Evolutionary conservation across 2,329 filamentous ascomycete species (phyloP), one percentile per base, ranked within the genome.

Genomic region (Trichoderma simmonsii): DNA sequence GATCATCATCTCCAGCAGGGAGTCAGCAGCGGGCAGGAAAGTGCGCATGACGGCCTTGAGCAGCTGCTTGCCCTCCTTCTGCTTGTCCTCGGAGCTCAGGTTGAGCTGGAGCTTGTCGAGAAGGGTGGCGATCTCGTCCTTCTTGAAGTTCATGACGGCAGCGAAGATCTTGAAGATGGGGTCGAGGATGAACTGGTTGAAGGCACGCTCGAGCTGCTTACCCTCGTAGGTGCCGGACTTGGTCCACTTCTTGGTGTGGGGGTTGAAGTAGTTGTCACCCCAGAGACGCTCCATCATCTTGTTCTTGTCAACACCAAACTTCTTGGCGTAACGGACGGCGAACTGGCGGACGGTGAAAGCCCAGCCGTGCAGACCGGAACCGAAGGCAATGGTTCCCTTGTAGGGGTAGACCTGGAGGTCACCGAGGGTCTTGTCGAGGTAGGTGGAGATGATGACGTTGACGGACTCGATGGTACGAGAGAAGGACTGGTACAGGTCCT

Each of bases 211-310:
- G 72, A 97, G 91, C 76, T 85, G 83, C 89, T 97, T 92, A 82
- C 94, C 95, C 81, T 97, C 94, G 82, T 93, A 87, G 77, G 89
- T 92, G 79, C 87, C 88, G 83, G 86, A 89, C 89, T 93, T 98
- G 85, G 95, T 95, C 96, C 96, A 99, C 92, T 99, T 99, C 94
- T 98, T 99, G 89, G 96, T 99, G 87, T 93, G 90, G 79, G 96
- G 93, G 91, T 99, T 98, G 93, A 99, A 99, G 91, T 90, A 99
- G 90, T 94, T 98, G 91, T 99, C 96, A 79, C 96, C 36, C 96
- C 96, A 99, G 79, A 99, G 94, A 92, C 96, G 94, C 89, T 98
- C 94, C 93, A 98, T 97, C 96, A 99, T 98, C 94, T 98, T 98
- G 88, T 91, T 92, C 86, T 95, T 95, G 91, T 99, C 95, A 80